Percentiles rank a stretch among this genome's conserved stretches.
Evolutionary conservation across 225 moss, liverwort and hornwort species (phyloP).

Genomic region (Anthoceros angustus): DNA sequence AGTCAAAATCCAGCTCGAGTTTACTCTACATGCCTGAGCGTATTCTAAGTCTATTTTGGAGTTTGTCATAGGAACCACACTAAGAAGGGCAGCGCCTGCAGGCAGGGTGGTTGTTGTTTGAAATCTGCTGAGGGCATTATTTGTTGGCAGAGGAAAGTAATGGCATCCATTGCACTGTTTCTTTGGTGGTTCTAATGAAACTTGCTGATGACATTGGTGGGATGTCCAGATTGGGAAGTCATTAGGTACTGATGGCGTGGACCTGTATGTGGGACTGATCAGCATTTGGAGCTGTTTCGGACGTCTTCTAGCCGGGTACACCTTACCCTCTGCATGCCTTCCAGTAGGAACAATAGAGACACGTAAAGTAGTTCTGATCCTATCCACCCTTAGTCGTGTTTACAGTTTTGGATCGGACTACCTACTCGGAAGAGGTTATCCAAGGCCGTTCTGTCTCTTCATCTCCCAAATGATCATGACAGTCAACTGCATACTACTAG

Average conservation of each 20-base stretch:
- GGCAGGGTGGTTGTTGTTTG: background rate
- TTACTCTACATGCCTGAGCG: too few relatives aligned
- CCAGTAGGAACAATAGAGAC: too few relatives aligned
- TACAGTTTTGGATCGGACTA: background rate
- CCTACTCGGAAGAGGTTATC: background rate
- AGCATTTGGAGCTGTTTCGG: slow-evolving; percentile 58
- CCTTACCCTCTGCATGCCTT: background rate
- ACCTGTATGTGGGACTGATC: slow-evolving; percentile 43
- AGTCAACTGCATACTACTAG: background rate
- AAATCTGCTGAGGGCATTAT: background rate
- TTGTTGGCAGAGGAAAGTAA: background rate
- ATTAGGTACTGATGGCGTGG: slow-evolving; percentile 27
- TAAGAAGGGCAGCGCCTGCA: too few relatives aligned
- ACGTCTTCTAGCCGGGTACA: slow-evolving; percentile 37
- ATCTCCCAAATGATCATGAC: slow-evolving; percentile 3
- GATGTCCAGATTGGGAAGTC: slow-evolving; percentile 39
- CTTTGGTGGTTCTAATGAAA: background rate
- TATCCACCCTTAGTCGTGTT: background rate
- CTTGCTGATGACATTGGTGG: background rate
- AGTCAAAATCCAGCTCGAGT: too few relatives aligned
- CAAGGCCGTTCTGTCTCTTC: background rate
- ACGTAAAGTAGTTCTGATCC: background rate
- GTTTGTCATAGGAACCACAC: too few relatives aligned
- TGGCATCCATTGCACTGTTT: background rate
- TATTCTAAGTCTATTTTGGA: too few relatives aligned